A percentile compares a stretch with the other conserved stretches of the same genome.
Evolutionary conservation across 2,329 filamentous ascomycete genomes (phyloP).

Genomic region (Fusarium proliferatum): DNA sequence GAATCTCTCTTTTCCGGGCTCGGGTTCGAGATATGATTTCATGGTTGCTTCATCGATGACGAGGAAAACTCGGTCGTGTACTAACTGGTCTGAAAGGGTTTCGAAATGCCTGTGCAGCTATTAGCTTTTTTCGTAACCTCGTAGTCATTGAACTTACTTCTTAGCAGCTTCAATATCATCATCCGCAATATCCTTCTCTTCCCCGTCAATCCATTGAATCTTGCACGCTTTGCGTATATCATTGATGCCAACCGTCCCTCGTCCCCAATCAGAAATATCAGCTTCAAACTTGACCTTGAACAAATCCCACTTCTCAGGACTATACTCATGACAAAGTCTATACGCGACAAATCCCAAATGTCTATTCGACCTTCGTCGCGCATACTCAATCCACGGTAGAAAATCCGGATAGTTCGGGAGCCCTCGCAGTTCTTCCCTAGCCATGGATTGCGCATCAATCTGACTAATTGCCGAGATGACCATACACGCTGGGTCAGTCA

Average conservation of each 20-base stretch:
- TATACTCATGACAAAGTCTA: constrained; percentile 32
- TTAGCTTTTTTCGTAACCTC: too few species aligned
- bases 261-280: constrained; percentile 43
- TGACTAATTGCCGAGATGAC: not conserved
- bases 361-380: not conserved
- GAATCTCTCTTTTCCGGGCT: constrained; percentile 8
- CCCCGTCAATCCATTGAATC: constrained; percentile 40
- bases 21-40: constrained; percentile 39
- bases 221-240: constrained; percentile 27
- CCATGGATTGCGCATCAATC: constrained; percentile 19
- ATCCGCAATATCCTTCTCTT: constrained; percentile 24
- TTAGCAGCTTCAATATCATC: constrained; percentile 37
- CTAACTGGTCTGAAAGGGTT: not conserved
- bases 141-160: constrained; percentile 25
- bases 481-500: constrained; percentile 13
- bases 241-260: constrained; percentile 6
- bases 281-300: constrained; percentile 44
- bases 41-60: constrained; percentile 41
- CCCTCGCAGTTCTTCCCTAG: constrained; percentile 29
- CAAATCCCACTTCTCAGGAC: constrained; percentile 37
- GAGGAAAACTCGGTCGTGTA: constrained; percentile 21
- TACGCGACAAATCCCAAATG: constrained; percentile 30
- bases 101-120: constrained; percentile 11
- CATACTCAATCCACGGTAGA: constrained; percentile 25
- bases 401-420: not conserved